phyloP scores from a whole-genome alignment of 495 filamentous ascomycete species.

The Tuber brumale region DNA sequence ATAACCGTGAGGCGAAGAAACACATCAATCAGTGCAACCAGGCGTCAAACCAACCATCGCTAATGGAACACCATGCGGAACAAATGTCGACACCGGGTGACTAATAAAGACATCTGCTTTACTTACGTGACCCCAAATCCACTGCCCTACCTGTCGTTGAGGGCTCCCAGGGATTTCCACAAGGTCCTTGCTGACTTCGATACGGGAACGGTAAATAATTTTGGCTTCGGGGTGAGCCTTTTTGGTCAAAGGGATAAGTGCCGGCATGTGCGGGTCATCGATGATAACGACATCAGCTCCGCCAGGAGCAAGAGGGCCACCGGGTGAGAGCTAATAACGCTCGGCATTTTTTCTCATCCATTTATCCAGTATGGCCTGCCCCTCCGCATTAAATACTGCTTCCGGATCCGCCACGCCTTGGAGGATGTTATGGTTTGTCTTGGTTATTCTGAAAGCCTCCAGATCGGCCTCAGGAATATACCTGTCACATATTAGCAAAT shows the following conservation, averaged over 20 bases:
- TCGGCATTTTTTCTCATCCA: slow-evolving; percentile 73
- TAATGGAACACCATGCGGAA: slow-evolving; percentile 60
- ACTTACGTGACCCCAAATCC: slow-evolving; percentile 66
- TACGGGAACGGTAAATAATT: slow-evolving; percentile 75
- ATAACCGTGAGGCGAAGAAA: background rate
- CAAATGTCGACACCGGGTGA: slow-evolving; percentile 71
- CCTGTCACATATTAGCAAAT: slow-evolving; percentile 42
- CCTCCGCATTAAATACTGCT: slow-evolving; percentile 59
- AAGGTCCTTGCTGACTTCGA: slow-evolving; percentile 77
- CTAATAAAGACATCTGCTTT: slow-evolving; percentile 73
- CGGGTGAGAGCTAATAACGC: slow-evolving; percentile 66
- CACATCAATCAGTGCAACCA: slow-evolving; percentile 74
- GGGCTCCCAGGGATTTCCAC: slow-evolving; percentile 53
- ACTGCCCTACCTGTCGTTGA: slow-evolving; percentile 69
- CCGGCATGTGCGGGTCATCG: slow-evolving; percentile 89
- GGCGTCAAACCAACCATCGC: slow-evolving; percentile 71
- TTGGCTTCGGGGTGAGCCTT: slow-evolving; percentile 62
- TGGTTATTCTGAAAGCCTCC: slow-evolving; percentile 78
- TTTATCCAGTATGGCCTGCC: slow-evolving; percentile 50
- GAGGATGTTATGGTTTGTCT: slow-evolving; percentile 87
- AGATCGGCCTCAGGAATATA: slow-evolving; percentile 78
- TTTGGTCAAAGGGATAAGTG: slow-evolving; percentile 71
- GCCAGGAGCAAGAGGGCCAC: slow-evolving; percentile 67
- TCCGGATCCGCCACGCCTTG: slow-evolving; percentile 66
- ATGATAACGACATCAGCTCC: slow-evolving; percentile 76